These are phyloP conservation scores for Beauveria rudraprayagi DNA, from an alignment of 2,329 filamentous ascomycete genomes.

Conservation along the genomic window DNA sequence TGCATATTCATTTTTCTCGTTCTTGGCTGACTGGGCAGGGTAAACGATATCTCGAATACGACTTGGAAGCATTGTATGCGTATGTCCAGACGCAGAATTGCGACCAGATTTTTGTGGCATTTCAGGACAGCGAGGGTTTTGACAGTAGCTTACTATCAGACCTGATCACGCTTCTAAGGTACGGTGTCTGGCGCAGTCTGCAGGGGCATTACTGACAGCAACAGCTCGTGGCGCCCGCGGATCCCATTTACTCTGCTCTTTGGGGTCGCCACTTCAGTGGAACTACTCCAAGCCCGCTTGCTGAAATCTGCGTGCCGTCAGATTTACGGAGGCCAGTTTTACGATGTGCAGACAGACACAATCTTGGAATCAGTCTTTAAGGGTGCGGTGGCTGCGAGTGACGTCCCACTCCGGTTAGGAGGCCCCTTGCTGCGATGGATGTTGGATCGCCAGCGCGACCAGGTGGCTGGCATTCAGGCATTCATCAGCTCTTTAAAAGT, in stretches of 20 bases:
- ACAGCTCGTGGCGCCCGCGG: conserved; percentile 57
- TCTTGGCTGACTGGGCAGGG: conserved; percentile 33
- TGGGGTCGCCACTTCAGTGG: conserved; percentile 73
- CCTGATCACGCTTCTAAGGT: conserved; percentile 61
- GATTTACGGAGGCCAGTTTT: conserved; percentile 65
- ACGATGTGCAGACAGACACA: conserved; percentile 64
- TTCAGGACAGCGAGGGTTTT: conserved; percentile 79
- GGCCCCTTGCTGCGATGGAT: conserved; percentile 53
- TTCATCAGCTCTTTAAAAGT: conserved; percentile 65
- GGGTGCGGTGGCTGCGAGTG: conserved; percentile 50
- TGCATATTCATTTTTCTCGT: too few species aligned
- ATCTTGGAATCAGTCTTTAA: conserved; percentile 68
- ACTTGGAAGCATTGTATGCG: conserved; percentile 61
- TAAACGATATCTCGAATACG: conserved; percentile 66
- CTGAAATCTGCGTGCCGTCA: conserved; percentile 59
- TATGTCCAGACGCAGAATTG: conserved; percentile 46
- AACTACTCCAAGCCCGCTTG: conserved; percentile 68
- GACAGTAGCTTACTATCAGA: conserved; percentile 66
- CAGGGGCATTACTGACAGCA: conserved; percentile 22
- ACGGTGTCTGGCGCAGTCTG: conserved; percentile 20
- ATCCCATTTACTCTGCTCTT: conserved; percentile 72
- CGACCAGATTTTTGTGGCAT: conserved; percentile 59
- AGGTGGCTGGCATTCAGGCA: conserved; percentile 66
- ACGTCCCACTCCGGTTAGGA: conserved; percentile 54
- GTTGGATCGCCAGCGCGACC: conserved; percentile 65